Conservation (phyloP, 768 basidiomycete genomes). For the Gelatoporia subvermispora region DNA sequence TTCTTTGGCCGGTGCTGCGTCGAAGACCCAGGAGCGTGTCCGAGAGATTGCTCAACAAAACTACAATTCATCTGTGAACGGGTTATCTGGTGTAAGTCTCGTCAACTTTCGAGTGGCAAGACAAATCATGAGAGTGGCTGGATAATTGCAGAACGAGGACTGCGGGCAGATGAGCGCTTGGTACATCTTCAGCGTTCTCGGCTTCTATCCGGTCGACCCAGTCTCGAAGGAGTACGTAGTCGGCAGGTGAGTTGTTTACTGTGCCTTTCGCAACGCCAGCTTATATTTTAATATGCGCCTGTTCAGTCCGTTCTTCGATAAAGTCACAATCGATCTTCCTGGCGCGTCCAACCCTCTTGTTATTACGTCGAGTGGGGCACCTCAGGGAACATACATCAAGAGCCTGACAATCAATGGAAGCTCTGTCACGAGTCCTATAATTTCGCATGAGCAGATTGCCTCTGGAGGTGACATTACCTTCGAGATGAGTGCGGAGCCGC, state of each 20-base stretch:
- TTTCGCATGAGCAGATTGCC: conserved; percentile 58
- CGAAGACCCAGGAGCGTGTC: conserved; percentile 66
- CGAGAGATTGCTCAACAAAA: conserved; percentile 57
- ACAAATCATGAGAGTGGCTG: neutral
- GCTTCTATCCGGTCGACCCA: conserved; percentile 84
- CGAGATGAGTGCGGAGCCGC: conserved; percentile 53
- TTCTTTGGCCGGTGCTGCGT: conserved; percentile 63
- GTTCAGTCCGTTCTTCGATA: conserved; percentile 47
- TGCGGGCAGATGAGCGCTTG: conserved; percentile 91
- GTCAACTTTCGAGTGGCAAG: neutral
- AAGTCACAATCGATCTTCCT: conserved; percentile 53
- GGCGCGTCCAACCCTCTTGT: conserved; percentile 33
- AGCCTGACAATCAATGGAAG: conserved; percentile 54
- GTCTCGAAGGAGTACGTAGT: conserved; percentile 72
- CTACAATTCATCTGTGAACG: conserved; percentile 65
- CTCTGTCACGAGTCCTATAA: conserved; percentile 38
- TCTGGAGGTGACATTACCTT: conserved; percentile 56
- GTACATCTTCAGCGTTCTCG: conserved; percentile 79
- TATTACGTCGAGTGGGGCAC: conserved; percentile 54
- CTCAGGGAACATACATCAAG: conserved; percentile 55
- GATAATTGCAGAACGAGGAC: conserved; percentile 64
- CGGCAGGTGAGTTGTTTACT: conserved; percentile 49
- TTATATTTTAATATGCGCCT: neutral
- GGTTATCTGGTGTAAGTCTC: conserved; percentile 62
- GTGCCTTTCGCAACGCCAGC: too few species aligned